phyloP scores from a whole-genome alignment of 2,329 filamentous ascomycete species.

The Botryotinia narcissicola region DNA sequence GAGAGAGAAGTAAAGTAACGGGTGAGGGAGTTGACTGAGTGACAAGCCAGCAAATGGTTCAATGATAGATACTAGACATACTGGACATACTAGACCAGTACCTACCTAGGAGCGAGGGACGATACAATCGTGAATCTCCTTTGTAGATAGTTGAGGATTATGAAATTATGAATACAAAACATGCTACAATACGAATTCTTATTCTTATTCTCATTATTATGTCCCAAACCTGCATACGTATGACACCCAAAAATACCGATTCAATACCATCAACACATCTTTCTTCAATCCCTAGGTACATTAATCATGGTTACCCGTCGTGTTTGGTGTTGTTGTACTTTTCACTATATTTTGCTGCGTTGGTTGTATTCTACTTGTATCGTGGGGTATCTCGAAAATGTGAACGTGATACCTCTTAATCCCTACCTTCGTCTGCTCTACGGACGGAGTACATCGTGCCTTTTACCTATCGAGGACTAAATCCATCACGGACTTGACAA shows the following conservation, averaged over 20 bases:
- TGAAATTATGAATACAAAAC: neutral
- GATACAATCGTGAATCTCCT: neutral
- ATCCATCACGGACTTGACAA: neutral
- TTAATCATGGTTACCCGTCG: neutral
- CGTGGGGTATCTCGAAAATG: constrained; percentile 18
- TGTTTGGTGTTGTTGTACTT: constrained; percentile 13
- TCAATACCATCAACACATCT: no score
- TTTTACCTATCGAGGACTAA: constrained; percentile 1
- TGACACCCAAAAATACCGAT: neutral
- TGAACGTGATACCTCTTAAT: constrained; percentile 13
- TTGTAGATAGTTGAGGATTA: neutral
- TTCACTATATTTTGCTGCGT: constrained; percentile 10
- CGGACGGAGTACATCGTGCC: neutral
- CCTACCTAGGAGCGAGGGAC: neutral
- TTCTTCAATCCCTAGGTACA: neutral
- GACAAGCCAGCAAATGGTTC: neutral
- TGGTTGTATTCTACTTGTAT: constrained; percentile 15
- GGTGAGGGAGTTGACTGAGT: neutral
- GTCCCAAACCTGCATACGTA: neutral
- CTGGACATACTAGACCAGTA: neutral
- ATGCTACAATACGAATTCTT: neutral
- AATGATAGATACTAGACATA: neutral
- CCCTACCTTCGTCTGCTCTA: neutral
- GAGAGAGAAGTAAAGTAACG: neutral
- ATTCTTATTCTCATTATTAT: fast-evolving